These are phyloP conservation scores for Oryza australiensis DNA, from an alignment of 176 grass and related monocot genomes.

Conservation along the genomic window DNA sequence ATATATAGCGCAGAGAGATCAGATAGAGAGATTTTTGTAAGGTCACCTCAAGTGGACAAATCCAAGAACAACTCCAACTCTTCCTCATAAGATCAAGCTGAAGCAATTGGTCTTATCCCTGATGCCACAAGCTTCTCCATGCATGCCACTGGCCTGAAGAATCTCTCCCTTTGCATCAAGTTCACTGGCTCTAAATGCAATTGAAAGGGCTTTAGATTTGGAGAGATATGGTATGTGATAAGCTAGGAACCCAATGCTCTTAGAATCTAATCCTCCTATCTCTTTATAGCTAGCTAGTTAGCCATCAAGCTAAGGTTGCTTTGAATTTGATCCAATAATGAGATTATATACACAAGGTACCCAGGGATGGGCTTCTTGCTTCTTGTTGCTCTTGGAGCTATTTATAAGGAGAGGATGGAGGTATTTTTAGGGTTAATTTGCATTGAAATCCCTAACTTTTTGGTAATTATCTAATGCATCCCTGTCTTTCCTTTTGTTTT, in stretches of 20 bases:
- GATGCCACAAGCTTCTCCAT: conserved; percentile 37
- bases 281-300: conserved; percentile 23
- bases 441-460: background rate
- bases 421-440: background rate
- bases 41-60: conserved; percentile 33
- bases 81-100: conserved; percentile 23
- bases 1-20: background rate
- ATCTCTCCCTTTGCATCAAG: conserved; percentile 47
- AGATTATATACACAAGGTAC: conserved; percentile 21
- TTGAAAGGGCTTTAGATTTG: conserved; percentile 9
- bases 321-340: background rate
- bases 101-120: background rate
- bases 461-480: background rate
- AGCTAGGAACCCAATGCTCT: conserved; percentile 26
- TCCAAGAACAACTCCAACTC: conserved; percentile 41
- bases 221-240: conserved; percentile 23
- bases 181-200: conserved; percentile 26
- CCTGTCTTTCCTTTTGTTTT: background rate
- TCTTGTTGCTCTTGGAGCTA: conserved; percentile 26
- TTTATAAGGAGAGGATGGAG: conserved; percentile 29
- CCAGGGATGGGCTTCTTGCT: conserved; percentile 27
- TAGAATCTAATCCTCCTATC: conserved; percentile 39
- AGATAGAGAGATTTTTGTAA: background rate
- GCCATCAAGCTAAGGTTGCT: conserved; percentile 6
- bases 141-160: conserved; percentile 43